Conservation (phyloP, 2,329 filamentous ascomycete species). For the Cryphonectria carpinicola region DNA sequence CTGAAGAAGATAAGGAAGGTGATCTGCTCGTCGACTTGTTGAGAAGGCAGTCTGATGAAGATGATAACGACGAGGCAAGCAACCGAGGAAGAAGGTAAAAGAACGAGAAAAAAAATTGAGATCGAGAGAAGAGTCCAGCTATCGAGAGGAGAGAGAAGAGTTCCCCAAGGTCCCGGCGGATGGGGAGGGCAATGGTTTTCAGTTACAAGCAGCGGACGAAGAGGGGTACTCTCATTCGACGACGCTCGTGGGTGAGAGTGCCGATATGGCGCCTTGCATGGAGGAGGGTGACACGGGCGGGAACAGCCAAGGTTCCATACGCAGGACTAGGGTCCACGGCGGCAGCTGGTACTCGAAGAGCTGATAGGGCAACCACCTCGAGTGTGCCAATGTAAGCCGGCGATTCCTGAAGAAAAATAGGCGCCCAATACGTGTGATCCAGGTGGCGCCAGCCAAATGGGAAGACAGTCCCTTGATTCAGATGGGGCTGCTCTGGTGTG, state of each 20-base stretch:
- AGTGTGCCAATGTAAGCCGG: slow-evolving; percentile 44
- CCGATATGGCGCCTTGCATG: slow-evolving; percentile 41
- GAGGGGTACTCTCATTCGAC: slow-evolving; percentile 40
- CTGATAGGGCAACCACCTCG: slow-evolving; percentile 48
- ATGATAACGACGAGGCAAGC: slow-evolving; percentile 30
- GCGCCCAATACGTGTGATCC: slow-evolving; percentile 45
- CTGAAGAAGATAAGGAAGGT: slow-evolving; percentile 24
- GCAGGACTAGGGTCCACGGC: slow-evolving; percentile 43
- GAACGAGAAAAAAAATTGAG: slow-evolving; percentile 41
- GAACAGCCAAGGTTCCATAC: slow-evolving; percentile 47
- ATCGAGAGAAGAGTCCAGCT: slow-evolving; percentile 55
- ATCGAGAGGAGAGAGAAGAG: slow-evolving; percentile 49
- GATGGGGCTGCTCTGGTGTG: slow-evolving; percentile 13
- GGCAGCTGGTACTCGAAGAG: slow-evolving; percentile 36
- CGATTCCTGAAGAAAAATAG: slow-evolving; percentile 48
- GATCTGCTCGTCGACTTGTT: slow-evolving; percentile 35
- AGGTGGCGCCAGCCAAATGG: slow-evolving; percentile 38
- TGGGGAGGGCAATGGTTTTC: slow-evolving; percentile 57
- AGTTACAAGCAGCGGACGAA: slow-evolving; percentile 46
- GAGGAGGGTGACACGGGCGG: slow-evolving; percentile 38
- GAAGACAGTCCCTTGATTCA: slow-evolving; percentile 13
- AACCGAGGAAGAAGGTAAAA: slow-evolving; percentile 39
- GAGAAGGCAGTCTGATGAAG: slow-evolving; percentile 33
- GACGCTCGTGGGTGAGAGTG: slow-evolving; percentile 32
- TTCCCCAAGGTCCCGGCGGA: slow-evolving; percentile 37